phyloP scores from a whole-genome alignment of 208 protist genomes.

The Crithidia thermophila region DNA sequence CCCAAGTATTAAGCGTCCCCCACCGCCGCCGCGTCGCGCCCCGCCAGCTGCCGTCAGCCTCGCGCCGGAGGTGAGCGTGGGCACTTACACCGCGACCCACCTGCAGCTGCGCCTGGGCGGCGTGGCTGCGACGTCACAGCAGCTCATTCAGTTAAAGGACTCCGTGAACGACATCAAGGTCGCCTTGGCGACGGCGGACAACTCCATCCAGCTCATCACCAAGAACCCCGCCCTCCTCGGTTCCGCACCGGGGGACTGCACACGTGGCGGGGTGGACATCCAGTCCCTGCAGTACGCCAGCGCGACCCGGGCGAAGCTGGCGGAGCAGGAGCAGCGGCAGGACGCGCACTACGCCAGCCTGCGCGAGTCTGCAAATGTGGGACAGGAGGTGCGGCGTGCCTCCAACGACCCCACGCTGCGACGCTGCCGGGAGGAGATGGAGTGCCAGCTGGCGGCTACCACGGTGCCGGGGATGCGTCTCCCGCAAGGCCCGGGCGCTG shows the following conservation, averaged over 20 bases:
- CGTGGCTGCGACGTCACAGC: slow-evolving; percentile 18
- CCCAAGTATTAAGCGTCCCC: neutral
- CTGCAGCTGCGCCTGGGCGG: slow-evolving; percentile 7
- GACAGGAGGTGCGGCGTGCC: slow-evolving; percentile 21
- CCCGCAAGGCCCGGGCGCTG: neutral
- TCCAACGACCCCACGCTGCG: slow-evolving; percentile 10
- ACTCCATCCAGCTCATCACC: slow-evolving; percentile 10
- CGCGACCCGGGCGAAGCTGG: slow-evolving; percentile 7
- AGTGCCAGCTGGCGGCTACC: slow-evolving; percentile 19
- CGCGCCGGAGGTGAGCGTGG: neutral
- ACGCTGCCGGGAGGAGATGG: slow-evolving; percentile 12
- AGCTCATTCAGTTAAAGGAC: slow-evolving; percentile 23
- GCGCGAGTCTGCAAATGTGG: slow-evolving; percentile 18
- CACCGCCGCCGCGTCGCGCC: slow-evolving; percentile 22
- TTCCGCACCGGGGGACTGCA: neutral
- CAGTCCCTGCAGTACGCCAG: slow-evolving; percentile 24
- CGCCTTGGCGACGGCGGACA: slow-evolving; percentile 7
- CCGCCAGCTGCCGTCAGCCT: slow-evolving; percentile 7
- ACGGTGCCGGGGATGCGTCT: neutral
- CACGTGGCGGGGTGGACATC: slow-evolving; percentile 17
- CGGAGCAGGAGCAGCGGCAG: slow-evolving; percentile 20
- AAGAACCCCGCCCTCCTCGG: slow-evolving; percentile 3
- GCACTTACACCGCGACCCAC: neutral
- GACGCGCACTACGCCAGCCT: slow-evolving; percentile 21
- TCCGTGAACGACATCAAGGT: slow-evolving; percentile 26